Evolutionary conservation across 129 eudicot species (phyloP).

Genomic region (Saposhnikovia divaricata): DNA sequence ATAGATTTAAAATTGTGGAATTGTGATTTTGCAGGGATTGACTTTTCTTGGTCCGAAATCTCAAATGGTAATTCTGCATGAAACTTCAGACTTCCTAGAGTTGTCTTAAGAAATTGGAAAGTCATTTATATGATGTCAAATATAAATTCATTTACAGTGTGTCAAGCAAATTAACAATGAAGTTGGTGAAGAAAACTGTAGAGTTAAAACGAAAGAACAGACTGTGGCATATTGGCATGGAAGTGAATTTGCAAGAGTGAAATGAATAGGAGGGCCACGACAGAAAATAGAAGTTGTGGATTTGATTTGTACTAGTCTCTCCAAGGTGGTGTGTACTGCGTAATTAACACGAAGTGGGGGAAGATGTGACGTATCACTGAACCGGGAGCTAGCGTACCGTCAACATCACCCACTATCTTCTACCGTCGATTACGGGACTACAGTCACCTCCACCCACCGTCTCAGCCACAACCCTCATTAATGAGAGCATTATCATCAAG

Average conservation of each 20-base stretch:
- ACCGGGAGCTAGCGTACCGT: not conserved
- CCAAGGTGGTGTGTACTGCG: not conserved
- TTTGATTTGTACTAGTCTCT: not conserved
- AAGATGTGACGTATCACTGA: slow-evolving; percentile 3
- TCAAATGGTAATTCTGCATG: not conserved
- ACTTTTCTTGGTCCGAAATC: not conserved
- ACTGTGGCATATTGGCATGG: not conserved
- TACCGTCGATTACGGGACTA: slow-evolving; percentile 3
- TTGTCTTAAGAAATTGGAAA: too few relatives aligned
- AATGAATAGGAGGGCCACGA: not conserved
- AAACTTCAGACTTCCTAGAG: not conserved
- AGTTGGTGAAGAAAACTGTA: not conserved
- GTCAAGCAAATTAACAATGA: not conserved
- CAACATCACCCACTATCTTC: not conserved
- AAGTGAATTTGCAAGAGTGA: not conserved
- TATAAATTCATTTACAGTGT: too few relatives aligned
- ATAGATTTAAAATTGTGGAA: too few relatives aligned
- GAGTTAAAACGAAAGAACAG: too few relatives aligned
- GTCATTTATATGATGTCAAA: too few relatives aligned
- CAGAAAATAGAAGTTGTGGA: not conserved
- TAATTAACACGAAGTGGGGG: not conserved
- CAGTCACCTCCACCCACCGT: not conserved
- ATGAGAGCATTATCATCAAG: not conserved
- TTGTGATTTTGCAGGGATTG: not conserved
- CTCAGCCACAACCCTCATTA: not conserved